Percentiles rank a stretch among this genome's conserved stretches.
phyloP scores from a whole-genome alignment of 306 rosid genomes.

The Glycine latifolia region DNA sequence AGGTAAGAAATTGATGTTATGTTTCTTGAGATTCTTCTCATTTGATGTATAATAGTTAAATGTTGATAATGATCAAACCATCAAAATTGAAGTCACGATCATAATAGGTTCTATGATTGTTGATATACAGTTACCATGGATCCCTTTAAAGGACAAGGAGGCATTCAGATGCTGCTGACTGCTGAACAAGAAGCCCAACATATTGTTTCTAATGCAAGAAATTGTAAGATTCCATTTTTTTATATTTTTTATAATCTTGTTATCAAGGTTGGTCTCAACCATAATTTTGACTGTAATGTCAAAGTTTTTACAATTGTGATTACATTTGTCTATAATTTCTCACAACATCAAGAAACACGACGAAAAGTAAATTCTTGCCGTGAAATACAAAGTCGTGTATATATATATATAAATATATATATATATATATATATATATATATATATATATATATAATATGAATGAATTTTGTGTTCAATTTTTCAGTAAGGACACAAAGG shows the following conservation, averaged over 20 bases:
- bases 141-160: conserved; percentile 81
- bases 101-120: not conserved
- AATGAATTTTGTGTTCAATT: conserved; percentile 35
- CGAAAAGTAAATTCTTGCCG: not conserved
- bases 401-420: no score
- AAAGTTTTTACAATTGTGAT: no score
- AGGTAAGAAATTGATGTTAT: conserved; percentile 39
- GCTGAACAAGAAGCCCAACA: conserved; percentile 93
- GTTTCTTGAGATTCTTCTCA: conserved; percentile 24
- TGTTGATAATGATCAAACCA: conserved; percentile 3
- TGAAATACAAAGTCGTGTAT: not conserved
- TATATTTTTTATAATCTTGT: no score
- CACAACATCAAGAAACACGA: not conserved
- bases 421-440: no score
- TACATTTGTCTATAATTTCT: not conserved
- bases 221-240: conserved; percentile 48
- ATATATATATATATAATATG: not conserved
- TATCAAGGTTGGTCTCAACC: not conserved
- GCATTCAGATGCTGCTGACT: conserved; percentile 83
- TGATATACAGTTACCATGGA: conserved; percentile 60
- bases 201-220: conserved; percentile 75
- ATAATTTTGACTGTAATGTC: no score
- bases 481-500: conserved; percentile 65
- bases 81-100: not conserved
- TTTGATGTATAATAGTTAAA: not conserved